A percentile compares a stretch with the other conserved stretches of the same genome.
Conservation (phyloP, 805 yeast species). For the Candida montana region DNA sequence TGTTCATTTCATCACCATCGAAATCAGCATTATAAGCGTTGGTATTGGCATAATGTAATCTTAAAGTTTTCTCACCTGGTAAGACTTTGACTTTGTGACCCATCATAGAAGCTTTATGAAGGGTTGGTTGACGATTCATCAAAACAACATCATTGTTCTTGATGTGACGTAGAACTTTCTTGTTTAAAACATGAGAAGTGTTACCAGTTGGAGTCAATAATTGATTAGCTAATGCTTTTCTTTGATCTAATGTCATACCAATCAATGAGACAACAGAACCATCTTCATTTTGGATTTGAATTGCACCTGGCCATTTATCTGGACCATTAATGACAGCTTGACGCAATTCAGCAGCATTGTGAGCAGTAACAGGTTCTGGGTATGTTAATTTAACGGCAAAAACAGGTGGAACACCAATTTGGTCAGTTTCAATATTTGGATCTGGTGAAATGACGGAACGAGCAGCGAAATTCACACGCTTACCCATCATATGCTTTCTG, state of each 20-base stretch:
- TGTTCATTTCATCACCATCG: constrained; percentile 99
- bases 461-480: constrained; percentile 98
- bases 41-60: constrained; percentile 97
- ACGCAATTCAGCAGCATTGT: constrained; percentile 85
- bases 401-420: constrained; percentile 98
- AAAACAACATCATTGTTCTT: constrained; percentile 91
- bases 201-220: constrained; percentile 74
- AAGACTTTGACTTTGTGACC: constrained; percentile 96
- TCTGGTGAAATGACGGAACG: constrained; percentile 99
- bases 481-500: constrained; percentile 99
- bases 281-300: constrained; percentile 92
- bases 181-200: constrained; percentile 62
- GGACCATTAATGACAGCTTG: constrained; percentile 98
- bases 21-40: constrained; percentile 99
- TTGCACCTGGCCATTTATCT: constrained; percentile 98
- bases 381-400: constrained; percentile 93
- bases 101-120: constrained; percentile 99
- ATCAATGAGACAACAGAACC: constrained; percentile 76
- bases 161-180: constrained; percentile 92
- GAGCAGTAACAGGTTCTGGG: constrained; percentile 96
- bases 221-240: constrained; percentile 93
- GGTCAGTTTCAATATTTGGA: constrained; percentile 96
- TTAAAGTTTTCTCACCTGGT: constrained; percentile 94
- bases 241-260: constrained; percentile 89
- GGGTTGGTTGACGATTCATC: constrained; percentile 98